Percentiles rank a stretch among this genome's conserved stretches.
Evolutionary conservation across 495 filamentous ascomycete species (phyloP).

Genomic region (Corynascus novoguineensis): DNA sequence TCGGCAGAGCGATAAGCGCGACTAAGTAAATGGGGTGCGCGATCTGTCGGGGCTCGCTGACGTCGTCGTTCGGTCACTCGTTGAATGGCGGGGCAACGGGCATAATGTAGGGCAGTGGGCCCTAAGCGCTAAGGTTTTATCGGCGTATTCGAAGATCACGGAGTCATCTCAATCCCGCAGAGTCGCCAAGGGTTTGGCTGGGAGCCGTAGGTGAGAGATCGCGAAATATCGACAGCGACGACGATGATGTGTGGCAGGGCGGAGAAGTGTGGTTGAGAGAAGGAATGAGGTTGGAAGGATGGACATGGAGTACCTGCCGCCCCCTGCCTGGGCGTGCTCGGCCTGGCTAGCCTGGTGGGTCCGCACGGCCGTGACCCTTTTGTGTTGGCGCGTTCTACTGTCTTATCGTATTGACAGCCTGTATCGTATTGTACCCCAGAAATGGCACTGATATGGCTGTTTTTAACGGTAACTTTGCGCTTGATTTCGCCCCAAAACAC

Average conservation of each 20-base stretch:
- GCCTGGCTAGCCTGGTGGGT: background rate
- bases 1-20: conserved; percentile 1
- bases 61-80: background rate
- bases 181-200: background rate
- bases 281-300: conserved; percentile 16
- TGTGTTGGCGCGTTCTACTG: background rate
- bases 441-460: background rate
- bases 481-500: background rate
- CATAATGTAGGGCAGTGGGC: conserved; percentile 1
- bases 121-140: background rate
- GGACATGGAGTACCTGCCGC: conserved; percentile 5
- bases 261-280: conserved; percentile 6
- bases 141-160: background rate
- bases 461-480: background rate
- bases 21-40: background rate
- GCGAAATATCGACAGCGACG: background rate
- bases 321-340: background rate
- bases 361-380: conserved; percentile 1
- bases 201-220: background rate
- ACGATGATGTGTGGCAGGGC: conserved; percentile 1
- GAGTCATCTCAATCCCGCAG: background rate
- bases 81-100: conserved; percentile 8
- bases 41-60: background rate
- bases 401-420: background rate
- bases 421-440: background rate